Conservation (phyloP, 2,329 filamentous ascomycete genomes). For the Gnomoniopsis sp. region DNA sequence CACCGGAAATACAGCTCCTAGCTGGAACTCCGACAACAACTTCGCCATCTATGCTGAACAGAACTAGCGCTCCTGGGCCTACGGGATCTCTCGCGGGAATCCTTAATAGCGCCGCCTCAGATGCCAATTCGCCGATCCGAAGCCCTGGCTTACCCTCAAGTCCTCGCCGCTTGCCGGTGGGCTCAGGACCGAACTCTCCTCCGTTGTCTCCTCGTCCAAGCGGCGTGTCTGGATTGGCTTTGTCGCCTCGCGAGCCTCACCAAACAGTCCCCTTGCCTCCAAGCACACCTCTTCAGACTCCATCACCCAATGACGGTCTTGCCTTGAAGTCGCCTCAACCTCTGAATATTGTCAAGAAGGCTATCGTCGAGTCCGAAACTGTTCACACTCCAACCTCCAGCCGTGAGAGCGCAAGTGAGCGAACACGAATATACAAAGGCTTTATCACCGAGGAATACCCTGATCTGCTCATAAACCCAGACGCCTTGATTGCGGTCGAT, state of each 20-base stretch:
- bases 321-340: conserved; percentile 39
- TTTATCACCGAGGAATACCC: conserved; percentile 84
- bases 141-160: conserved; percentile 60
- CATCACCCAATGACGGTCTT: conserved; percentile 38
- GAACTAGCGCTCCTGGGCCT: conserved; percentile 35
- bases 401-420: conserved; percentile 35
- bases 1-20: conserved; percentile 26
- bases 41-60: conserved; percentile 29
- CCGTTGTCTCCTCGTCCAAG: conserved; percentile 64
- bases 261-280: conserved; percentile 71
- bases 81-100: conserved; percentile 53
- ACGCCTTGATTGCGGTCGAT: conserved; percentile 80
- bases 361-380: conserved; percentile 19
- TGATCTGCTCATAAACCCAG: conserved; percentile 79
- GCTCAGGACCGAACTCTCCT: conserved; percentile 57
- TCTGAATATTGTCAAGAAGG: conserved; percentile 35
- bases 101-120: conserved; percentile 34
- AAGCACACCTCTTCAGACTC: conserved; percentile 63
- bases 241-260: conserved; percentile 72
- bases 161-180: conserved; percentile 53
- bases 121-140: conserved; percentile 42
- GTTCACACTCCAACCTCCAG: conserved; percentile 30
- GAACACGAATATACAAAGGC: conserved; percentile 65
- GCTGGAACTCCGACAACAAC: conserved; percentile 38
- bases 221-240: conserved; percentile 23